Evolutionary conservation across 2,329 filamentous ascomycete species (phyloP), one percentile per base, ranked within the genome.

Genomic region (Claviceps digitariae): DNA sequence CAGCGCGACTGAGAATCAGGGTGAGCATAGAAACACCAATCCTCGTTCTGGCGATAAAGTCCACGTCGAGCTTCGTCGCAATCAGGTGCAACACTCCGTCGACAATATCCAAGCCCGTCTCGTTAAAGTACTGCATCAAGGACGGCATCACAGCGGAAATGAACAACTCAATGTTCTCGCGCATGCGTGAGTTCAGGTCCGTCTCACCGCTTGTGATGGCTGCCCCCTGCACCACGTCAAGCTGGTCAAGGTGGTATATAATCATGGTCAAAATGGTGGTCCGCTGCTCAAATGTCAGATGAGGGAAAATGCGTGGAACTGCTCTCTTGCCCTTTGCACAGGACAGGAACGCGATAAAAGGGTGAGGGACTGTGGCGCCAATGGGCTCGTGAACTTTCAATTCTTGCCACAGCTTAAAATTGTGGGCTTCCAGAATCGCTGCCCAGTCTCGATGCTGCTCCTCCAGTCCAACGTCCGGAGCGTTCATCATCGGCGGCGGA

Each of bases 241-340:
- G 77, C 59, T 87, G 83, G 66, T 97, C 93, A 34, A 98, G 82
- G 62, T 97, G 90, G 51, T 96, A 84, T 55, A 95, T 82, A 59
- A 98, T 91, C 79, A 98, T 91, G 5, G 93, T 98, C 57, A 98
- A 76, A 57, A 97, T 89, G 1, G 90, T 97, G 23, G 93, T 90
- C 50, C 91, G 87, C 69, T 97, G 90, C 64, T 96, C 87, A 57
- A 90, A 86, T 58, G 87, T 86, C 51, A 96, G 87, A 63, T 96
- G 89, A 45, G 90, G 85, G 79, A 97, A 97, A 52, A 97, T 87
- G 53, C 93, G 88, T 50, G 90, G 90, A 56, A 98, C 89, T 1
- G 87, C 88, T 73, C 93, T 95, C 74, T 96, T 97, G 64, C 93
- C 93, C 74, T 98, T 98, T 60, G 84, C 82, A 63, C 93, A 94